Evolutionary conservation across 805 yeast species (phyloP), one percentile per base, ranked within the genome.

Genomic region (Cyberlindnera maritima): DNA sequence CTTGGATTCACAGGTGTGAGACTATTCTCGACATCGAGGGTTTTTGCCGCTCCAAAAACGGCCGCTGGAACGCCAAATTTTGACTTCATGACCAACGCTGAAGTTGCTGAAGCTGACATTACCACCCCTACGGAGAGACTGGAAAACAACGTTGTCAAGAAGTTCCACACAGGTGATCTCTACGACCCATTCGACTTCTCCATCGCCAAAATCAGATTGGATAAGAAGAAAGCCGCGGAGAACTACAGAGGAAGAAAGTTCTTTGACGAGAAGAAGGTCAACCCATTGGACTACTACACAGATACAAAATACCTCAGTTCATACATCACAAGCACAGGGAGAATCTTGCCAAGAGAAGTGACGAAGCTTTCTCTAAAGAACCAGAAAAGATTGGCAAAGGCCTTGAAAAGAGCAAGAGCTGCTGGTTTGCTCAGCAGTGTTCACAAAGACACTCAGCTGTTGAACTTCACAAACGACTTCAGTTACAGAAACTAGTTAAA

Each of bases 131-230:
- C 11, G 26, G 41, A 26, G 23, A 46, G 8, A 39, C 47, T 55
- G 4, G 39, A 44, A 11, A 17, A 25, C 5, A 19, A 12, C n/a
- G 72, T 77, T 49, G 65, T 74, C 31, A 75, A 70, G 58, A 73
- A 65, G 46, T 81, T 84, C 61, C 68, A 63, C 14, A 67, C 67
- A 4, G 80, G 79, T 40, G 67, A 76, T 4, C 76, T 80, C 0
- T 89, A 89, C 61, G 92, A 86, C 56, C 94, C 96, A 43, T 84
- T 83, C 66, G 96, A 88, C 64, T 88, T 88, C 57, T 77, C 87
- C 26, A 65, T 80, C 58, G 79, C 83, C 39, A 79, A 76, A 55
- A 58, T 79, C 33, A 70, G 74, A 50, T 75, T 80, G 55, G 82
- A 79, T 39, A 70, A 63, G 52, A 74, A 71, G 52, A 43, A 50